These are phyloP conservation scores for Clausena lansium DNA, from an alignment of 345 rosid species.

Conservation along the genomic window DNA sequence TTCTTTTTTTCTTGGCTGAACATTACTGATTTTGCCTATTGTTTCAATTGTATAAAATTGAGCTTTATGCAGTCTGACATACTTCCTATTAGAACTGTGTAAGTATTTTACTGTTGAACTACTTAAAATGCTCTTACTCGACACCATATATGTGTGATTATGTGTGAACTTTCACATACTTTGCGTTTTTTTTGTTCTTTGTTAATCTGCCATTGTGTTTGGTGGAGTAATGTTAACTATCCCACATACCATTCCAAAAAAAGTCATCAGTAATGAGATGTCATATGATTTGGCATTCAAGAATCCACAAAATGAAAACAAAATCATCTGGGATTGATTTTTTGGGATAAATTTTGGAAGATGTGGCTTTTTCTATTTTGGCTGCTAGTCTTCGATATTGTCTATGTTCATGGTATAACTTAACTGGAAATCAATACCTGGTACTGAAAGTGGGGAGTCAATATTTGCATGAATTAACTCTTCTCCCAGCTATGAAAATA, in stretches of 20 bases:
- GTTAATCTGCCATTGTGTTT: background rate
- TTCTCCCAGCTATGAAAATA: background rate
- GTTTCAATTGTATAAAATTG: background rate
- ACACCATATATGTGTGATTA: background rate
- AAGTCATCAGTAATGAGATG: background rate
- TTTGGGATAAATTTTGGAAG: background rate
- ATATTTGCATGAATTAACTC: background rate
- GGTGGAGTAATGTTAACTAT: background rate
- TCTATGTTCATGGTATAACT: background rate
- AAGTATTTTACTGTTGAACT: background rate
- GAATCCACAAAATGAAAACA: background rate
- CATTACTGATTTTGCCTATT: background rate
- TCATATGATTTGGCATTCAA: background rate
- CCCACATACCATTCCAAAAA: background rate
- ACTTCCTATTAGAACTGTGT: background rate
- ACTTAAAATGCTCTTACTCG: background rate
- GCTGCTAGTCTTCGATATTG: background rate
- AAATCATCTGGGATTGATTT: background rate
- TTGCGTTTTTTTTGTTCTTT: background rate
- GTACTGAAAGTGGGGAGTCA: background rate
- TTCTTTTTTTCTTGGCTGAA: background rate
- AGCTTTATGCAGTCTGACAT: background rate
- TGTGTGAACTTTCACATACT: background rate
- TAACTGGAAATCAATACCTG: background rate
- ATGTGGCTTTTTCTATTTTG: background rate